Evolutionary conservation across 2,329 filamentous ascomycete species (phyloP).

Genomic region (Aspergillus floridensis): DNA sequence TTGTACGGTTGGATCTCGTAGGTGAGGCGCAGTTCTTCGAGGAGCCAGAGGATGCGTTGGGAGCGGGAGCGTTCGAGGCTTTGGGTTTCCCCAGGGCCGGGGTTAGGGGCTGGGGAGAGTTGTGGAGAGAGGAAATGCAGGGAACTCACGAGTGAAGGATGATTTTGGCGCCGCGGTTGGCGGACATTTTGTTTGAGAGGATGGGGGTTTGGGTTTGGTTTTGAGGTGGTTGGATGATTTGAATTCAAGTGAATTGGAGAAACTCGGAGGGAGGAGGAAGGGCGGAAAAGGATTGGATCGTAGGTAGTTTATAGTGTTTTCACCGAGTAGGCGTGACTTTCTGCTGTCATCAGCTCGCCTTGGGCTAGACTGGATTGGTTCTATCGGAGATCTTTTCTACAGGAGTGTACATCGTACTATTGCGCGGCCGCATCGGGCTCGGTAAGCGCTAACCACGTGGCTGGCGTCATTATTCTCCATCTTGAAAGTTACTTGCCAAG

Average conservation of each 20-base stretch:
- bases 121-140: too few relatives aligned
- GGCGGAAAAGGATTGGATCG: background rate
- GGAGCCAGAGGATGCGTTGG: constrained; percentile 79
- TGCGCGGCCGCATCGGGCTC: background rate
- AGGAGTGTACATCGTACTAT: too few relatives aligned
- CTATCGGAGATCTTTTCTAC: background rate
- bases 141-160: constrained; percentile 61
- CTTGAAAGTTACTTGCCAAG: too few relatives aligned
- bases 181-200: constrained; percentile 14
- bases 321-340: too few relatives aligned
- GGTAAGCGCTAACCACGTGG: background rate
- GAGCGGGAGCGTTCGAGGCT: constrained; percentile 83
- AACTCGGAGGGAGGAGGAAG: background rate
- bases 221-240: too few relatives aligned
- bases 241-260: background rate
- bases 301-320: too few relatives aligned
- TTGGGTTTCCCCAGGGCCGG: background rate
- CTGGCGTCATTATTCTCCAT: background rate
- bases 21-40: constrained; percentile 74
- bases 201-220: background rate
- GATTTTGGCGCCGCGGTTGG: constrained; percentile 48
- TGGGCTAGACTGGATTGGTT: background rate
- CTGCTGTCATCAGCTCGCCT: too few relatives aligned
- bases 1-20: constrained; percentile 81
- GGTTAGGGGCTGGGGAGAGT: background rate